Conservation (phyloP, 768 basidiomycete genomes). For the Trametes cingulata region DNA sequence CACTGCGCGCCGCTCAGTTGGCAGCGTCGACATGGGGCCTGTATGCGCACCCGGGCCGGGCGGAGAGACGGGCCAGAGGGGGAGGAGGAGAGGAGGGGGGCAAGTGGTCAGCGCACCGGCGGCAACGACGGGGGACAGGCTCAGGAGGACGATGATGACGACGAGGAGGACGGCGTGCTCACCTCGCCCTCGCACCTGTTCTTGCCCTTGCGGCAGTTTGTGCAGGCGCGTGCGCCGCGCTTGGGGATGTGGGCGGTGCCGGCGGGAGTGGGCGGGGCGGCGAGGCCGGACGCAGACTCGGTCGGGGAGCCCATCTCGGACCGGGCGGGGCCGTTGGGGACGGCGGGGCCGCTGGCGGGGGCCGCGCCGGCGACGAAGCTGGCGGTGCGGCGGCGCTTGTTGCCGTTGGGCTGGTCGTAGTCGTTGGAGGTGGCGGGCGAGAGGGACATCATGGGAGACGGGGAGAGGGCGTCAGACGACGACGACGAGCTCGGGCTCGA, state of each 20-base stretch:
- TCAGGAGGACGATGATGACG: background rate
- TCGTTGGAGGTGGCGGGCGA: slow-evolving; percentile 30
- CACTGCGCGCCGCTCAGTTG: slow-evolving; percentile 79
- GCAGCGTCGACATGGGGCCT: slow-evolving; percentile 91
- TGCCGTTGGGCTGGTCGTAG: slow-evolving; percentile 27
- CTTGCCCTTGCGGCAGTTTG: slow-evolving; percentile 87
- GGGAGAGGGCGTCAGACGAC: slow-evolving; percentile 2
- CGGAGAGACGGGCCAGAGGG: slow-evolving; percentile 61
- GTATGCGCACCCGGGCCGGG: slow-evolving; percentile 62
- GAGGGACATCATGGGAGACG: slow-evolving; percentile 29
- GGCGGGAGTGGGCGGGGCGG: slow-evolving; percentile 18
- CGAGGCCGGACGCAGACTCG: slow-evolving; percentile 16
- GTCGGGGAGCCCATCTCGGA: slow-evolving; percentile 25
- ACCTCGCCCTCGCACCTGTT: slow-evolving; percentile 94
- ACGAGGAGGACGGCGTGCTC: slow-evolving; percentile 22
- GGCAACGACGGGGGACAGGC: slow-evolving; percentile 19
- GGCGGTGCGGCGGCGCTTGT: slow-evolving; percentile 30
- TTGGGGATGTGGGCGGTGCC: slow-evolving; percentile 74
- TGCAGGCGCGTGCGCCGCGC: slow-evolving; percentile 87
- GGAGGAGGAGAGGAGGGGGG: slow-evolving; percentile 39
- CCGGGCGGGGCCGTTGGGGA: slow-evolving; percentile 17
- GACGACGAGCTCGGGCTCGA: background rate
- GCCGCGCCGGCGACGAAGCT: slow-evolving; percentile 9
- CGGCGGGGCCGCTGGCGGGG: slow-evolving; percentile 15
- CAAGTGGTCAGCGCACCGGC: slow-evolving; percentile 31